These are phyloP conservation scores for Trametes coccinea DNA, from an alignment of 768 basidiomycete species.

Conservation along the genomic window DNA sequence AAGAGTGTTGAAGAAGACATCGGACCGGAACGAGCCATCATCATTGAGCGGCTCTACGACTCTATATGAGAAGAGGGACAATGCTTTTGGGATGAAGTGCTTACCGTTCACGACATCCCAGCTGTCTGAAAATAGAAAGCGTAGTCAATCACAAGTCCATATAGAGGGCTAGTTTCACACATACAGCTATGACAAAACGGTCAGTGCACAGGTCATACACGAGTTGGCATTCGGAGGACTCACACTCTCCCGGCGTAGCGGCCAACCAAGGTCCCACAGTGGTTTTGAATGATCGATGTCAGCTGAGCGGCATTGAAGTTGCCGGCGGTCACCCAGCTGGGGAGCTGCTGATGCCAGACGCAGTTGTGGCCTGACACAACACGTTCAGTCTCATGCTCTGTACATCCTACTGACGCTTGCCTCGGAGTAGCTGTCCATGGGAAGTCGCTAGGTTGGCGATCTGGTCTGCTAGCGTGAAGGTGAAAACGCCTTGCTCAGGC, in stretches of 20 bases:
- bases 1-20: slow-evolving; percentile 58
- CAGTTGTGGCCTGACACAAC: slow-evolving; percentile 35
- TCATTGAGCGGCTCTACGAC: slow-evolving; percentile 52
- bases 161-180: background rate
- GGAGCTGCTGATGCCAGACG: slow-evolving; percentile 54
- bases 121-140: slow-evolving; percentile 32
- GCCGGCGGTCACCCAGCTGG: slow-evolving; percentile 47
- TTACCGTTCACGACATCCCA: slow-evolving; percentile 55
- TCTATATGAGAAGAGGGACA: background rate
- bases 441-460: slow-evolving; percentile 45
- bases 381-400: background rate
- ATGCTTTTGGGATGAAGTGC: background rate
- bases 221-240: slow-evolving; percentile 1
- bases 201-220: background rate
- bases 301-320: slow-evolving; percentile 44
- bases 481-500: slow-evolving; percentile 47
- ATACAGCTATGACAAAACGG: slow-evolving; percentile 1
- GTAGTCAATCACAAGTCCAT: background rate
- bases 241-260: slow-evolving; percentile 56
- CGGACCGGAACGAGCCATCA: slow-evolving; percentile 53
- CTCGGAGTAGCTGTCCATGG: slow-evolving; percentile 49
- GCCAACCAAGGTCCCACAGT: slow-evolving; percentile 49
- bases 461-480: slow-evolving; percentile 45
- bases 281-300: slow-evolving; percentile 47
- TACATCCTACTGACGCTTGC: slow-evolving; percentile 19